Percentiles rank a stretch among this genome's conserved stretches.
These are phyloP conservation scores for Hydnomerulius pinastri DNA, from an alignment of 768 basidiomycete species.

Conservation along the genomic window DNA sequence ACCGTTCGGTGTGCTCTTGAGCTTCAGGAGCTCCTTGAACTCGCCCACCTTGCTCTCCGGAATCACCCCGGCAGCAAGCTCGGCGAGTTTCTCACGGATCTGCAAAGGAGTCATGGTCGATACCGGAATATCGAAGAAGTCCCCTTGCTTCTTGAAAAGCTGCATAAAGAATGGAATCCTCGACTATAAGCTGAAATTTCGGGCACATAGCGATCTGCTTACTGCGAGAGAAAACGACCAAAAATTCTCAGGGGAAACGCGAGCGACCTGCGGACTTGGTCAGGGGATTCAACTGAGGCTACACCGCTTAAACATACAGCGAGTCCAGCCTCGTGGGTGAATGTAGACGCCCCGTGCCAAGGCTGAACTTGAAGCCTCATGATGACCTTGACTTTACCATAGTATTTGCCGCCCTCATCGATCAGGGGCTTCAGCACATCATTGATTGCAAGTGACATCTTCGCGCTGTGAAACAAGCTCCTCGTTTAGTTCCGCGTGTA, in stretches of 20 bases:
- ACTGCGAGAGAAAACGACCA: conserved; percentile 77
- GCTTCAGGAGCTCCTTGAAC: conserved; percentile 62
- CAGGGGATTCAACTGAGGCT: neutral
- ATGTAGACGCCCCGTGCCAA: conserved; percentile 77
- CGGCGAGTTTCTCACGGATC: conserved; percentile 72
- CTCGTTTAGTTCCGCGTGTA: neutral
- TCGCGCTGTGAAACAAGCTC: conserved; percentile 46
- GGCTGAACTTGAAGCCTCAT: conserved; percentile 74
- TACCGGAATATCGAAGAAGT: conserved; percentile 79
- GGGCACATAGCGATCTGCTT: conserved; percentile 16
- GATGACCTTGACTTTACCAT: conserved; percentile 73
- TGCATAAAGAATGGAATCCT: conserved; percentile 32
- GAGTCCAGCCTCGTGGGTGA: conserved; percentile 79
- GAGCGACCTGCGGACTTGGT: conserved; percentile 52
- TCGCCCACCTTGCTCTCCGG: conserved; percentile 48
- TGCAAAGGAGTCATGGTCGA: conserved; percentile 67
- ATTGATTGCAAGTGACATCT: conserved; percentile 61
- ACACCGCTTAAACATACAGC: conserved; percentile 50
- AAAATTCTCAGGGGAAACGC: conserved; percentile 72
- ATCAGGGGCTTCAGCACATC: conserved; percentile 60
- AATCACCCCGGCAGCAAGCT: conserved; percentile 56
- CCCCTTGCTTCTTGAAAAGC: conserved; percentile 75
- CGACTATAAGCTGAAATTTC: neutral
- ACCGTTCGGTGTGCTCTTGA: conserved; percentile 71
- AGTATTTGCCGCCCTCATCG: conserved; percentile 58